Evolutionary conservation across 2,329 filamentous ascomycete genomes (phyloP).

Genomic region (Colletotrichum sp.): DNA sequence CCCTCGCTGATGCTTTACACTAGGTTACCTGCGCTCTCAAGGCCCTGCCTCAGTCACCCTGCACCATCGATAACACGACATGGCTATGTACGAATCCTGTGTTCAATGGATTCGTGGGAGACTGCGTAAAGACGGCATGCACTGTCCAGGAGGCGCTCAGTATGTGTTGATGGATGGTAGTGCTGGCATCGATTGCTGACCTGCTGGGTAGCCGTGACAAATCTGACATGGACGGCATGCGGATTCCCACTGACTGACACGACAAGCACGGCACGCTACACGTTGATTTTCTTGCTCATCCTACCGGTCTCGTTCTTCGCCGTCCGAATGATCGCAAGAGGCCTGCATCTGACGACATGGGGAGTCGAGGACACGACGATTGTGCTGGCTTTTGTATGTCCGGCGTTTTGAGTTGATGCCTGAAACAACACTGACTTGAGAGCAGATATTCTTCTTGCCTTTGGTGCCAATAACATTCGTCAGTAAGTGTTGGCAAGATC

Average conservation of each 20-base stretch:
- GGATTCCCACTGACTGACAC: background rate
- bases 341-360: background rate
- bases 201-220: background rate
- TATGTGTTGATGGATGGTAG: background rate
- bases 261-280: background rate
- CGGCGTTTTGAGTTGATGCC: fast-evolving
- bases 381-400: background rate
- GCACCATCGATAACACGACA: background rate
- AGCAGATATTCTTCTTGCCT: background rate
- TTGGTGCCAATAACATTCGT: background rate
- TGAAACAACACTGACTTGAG: background rate
- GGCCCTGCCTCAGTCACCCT: background rate
- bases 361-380: background rate
- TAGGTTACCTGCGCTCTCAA: background rate
- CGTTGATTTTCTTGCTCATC: background rate
- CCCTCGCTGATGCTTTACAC: background rate
- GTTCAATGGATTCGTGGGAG: background rate
- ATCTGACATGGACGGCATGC: background rate
- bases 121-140: background rate
- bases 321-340: background rate
- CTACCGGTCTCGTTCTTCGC: background rate
- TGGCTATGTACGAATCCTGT: background rate
- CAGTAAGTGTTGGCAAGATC: background rate
- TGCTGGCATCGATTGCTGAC: background rate
- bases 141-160: background rate